Percentiles rank a stretch among this genome's conserved stretches.
phyloP scores from a whole-genome alignment of 1,284 basidiomycete genomes.

The Ceratobasidium sp. region DNA sequence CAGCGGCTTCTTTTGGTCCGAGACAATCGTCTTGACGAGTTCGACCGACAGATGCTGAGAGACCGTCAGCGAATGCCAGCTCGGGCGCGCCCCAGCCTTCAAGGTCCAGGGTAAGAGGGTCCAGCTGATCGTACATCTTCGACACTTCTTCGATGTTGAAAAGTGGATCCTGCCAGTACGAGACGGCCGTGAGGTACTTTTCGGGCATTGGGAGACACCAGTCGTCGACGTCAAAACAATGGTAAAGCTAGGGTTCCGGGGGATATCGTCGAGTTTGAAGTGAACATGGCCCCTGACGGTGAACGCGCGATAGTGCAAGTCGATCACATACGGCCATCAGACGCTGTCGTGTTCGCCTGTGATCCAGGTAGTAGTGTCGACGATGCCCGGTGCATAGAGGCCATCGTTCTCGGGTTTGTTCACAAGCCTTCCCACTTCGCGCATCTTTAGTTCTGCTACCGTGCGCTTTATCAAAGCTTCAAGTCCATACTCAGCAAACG shows the following conservation, averaged over 20 bases:
- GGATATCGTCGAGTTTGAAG: constrained; percentile 29
- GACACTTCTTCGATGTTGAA: background rate
- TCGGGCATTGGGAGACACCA: background rate
- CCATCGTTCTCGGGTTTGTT: no score
- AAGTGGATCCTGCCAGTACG: background rate
- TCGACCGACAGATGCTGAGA: constrained; percentile 1
- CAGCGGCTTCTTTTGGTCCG: background rate
- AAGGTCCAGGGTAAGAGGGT: background rate
- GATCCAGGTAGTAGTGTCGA: background rate
- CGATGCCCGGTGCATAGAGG: background rate
- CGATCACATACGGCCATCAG: constrained; percentile 23
- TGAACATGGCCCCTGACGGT: constrained; percentile 22
- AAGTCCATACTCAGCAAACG: no score
- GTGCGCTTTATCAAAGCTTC: background rate
- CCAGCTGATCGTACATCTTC: background rate
- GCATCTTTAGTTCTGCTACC: background rate
- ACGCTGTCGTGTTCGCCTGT: background rate
- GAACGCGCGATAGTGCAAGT: constrained; percentile 33
- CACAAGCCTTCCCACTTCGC: background rate
- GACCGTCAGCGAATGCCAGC: constrained; percentile 11
- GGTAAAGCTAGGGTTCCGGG: background rate
- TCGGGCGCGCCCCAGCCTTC: constrained; percentile 9
- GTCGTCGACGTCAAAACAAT: background rate
- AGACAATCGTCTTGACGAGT: background rate
- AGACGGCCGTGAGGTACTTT: background rate